Percentiles rank a stretch among this genome's conserved stretches.
These are phyloP conservation scores for Rhodotorula toruloides DNA, from an alignment of 768 basidiomycete species.

Conservation along the genomic window DNA sequence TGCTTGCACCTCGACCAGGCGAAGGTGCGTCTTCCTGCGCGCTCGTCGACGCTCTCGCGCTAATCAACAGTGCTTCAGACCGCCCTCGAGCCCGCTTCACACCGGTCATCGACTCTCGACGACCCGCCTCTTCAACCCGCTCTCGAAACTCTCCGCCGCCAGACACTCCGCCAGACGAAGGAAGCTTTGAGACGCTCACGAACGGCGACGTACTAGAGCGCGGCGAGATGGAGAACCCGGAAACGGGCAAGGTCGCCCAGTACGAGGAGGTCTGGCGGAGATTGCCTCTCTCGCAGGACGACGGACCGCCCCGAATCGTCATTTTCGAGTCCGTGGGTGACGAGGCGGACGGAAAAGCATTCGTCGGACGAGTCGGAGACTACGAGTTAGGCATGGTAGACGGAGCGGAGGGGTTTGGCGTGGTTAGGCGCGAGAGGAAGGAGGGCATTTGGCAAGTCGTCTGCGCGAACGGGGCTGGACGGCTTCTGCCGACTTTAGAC, in stretches of 20 bases:
- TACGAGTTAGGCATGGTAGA: constrained; percentile 6
- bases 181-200: constrained; percentile 19
- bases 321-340: neutral
- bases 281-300: neutral
- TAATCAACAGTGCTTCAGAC: neutral
- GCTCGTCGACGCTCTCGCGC: neutral
- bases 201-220: constrained; percentile 33
- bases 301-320: neutral
- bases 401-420: neutral
- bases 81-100: constrained; percentile 20
- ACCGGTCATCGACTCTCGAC: constrained; percentile 28
- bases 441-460: neutral
- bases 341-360: neutral
- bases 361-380: constrained; percentile 20
- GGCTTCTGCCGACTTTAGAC: neutral
- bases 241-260: constrained; percentile 1
- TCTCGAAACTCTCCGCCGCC: neutral
- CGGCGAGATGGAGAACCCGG: constrained; percentile 31
- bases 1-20: neutral
- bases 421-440: neutral
- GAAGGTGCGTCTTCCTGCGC: constrained; percentile 9
- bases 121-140: neutral
- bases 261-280: constrained; percentile 39
- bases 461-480: neutral
- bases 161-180: constrained; percentile 22